Base-by-base conservation (phyloP, 2,329 filamentous ascomycete species). In the Pseudocercospora musae region DNA sequence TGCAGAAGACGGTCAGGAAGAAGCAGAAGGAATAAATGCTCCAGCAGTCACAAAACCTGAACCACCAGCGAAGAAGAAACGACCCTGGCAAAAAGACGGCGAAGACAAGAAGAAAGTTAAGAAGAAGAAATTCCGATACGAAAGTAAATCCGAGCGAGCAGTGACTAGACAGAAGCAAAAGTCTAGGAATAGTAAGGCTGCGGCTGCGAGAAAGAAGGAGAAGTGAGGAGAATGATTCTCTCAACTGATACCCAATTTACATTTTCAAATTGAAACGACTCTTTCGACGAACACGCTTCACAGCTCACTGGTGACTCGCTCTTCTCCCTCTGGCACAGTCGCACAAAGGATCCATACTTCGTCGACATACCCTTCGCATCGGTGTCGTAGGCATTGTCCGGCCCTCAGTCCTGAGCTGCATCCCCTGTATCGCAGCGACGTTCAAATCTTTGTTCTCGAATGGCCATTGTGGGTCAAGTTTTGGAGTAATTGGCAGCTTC, bases 111-210 rank as follows among this genome's bases (percentile, higher is more conserved):
- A 79, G 63, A 86, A 81, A 71, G 81, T 81, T 21, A 93, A 92
- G 78, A 91, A 89, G 80, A 93, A 90, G 79, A 96, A 93, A 81
- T 98, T 98, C 74, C 86, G 91, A 66, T 99, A 99, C 76, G 92
- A 98, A 79, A 90, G 84, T 65, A 96, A 96, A 79, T 79, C 87
- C 31, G 94, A 97, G 70, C 85, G 95, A 72, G 90, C 84, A 73
- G 72, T 81, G 31, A 82, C 82, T 48, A 78, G 82, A 67, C 75
- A 80, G 59, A 88, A 91, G 76, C 78, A 93, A 70, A 85, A 87
- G 53, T 79, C 85, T 68, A 86, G 84, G 72, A 96, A 91, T 76
- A 84, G 85, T 70, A 91, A 86, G 75, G 85, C 87, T 69, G 91
- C 88, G 68, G 86, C 85, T 65, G 53, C 61, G 15, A 60, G 61